Evolutionary conservation across 2,329 filamentous ascomycete species (phyloP).

Genomic region (Nothomitra cinnamomea): DNA sequence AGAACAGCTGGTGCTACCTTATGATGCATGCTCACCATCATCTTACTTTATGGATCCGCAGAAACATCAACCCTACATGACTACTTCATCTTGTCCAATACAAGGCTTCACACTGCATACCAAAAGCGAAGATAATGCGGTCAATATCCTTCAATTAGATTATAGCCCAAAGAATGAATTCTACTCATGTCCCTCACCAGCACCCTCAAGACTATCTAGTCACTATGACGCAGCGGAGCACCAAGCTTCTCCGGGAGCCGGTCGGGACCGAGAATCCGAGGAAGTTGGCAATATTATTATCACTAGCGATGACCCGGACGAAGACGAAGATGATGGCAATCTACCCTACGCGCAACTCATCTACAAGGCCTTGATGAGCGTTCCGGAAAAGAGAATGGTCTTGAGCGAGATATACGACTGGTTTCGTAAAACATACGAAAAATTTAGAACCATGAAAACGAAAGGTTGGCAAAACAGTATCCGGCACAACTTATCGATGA

Average conservation of each 20-base stretch:
- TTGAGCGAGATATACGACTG: conserved; percentile 81
- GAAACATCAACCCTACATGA: not conserved
- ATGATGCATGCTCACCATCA: not conserved
- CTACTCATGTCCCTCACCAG: not conserved
- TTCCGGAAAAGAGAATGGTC: conserved; percentile 50
- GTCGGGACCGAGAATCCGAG: not conserved
- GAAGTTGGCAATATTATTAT: not conserved
- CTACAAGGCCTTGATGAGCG: conserved; percentile 54
- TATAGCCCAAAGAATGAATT: not conserved
- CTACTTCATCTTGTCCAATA: not conserved
- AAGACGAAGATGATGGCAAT: conserved; percentile 1
- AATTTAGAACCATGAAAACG: conserved; percentile 39
- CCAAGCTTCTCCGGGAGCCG: not conserved
- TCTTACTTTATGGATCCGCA: conserved; percentile 4
- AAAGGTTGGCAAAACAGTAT: conserved; percentile 94
- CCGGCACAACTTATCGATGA: conserved; percentile 92
- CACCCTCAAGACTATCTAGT: not conserved
- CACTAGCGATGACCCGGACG: conserved; percentile 1
- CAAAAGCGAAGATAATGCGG: not conserved
- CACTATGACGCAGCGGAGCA: not conserved
- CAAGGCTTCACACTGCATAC: too few relatives aligned
- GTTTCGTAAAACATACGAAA: conserved; percentile 70
- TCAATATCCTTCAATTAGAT: not conserved
- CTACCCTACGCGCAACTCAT: conserved; percentile 73
- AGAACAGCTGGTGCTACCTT: not conserved